Base-by-base conservation (phyloP, 139 green algal species). In the Raphidocelis subcapitata region DNA sequence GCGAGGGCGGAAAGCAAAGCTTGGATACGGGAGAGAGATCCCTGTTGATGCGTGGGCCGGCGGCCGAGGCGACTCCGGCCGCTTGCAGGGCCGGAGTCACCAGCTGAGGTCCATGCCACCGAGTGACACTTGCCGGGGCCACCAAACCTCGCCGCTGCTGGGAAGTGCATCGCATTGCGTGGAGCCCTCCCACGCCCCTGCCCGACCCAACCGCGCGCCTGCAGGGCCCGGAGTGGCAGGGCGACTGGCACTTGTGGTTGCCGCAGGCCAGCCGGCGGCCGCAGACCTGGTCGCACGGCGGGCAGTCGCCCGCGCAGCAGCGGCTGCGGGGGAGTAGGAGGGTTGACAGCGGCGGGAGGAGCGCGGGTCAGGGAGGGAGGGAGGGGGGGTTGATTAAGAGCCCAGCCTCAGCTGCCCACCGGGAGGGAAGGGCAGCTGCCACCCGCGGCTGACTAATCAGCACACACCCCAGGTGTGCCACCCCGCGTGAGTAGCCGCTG, bases 291-390 rank as follows among this genome's bases (percentile, higher is more conserved):
- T 96, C 83, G 75, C 92, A 97, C 31, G 92, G 88, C 3, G 89
- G 90, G 78, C 90, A 96, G 74, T 80, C 66, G 46, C 92, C 92
- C 41, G 90, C 81, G 76, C 92, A 97, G 88, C 92, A 97, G 74
- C 32, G 21, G n/a, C n/a, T n/a, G n/a, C n/a, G n/a, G n/a, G n/a
- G n/a, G n/a, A n/a, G n/a, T n/a, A n/a, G n/a, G n/a, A n/a, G n/a
- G n/a, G n/a, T n/a, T n/a, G n/a, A n/a, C n/a, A n/a, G n/a, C n/a
- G n/a, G n/a, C n/a, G n/a, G n/a, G n/a, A n/a, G n/a, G n/a, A n/a
- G n/a, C n/a, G n/a, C n/a, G n/a, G n/a, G n/a, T n/a, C n/a, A n/a
- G n/a, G n/a, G n/a, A n/a, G n/a, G n/a, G n/a, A n/a, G n/a, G n/a
- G n/a, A n/a, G n/a, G n/a, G n/a, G n/a, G n/a, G n/a, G n/a, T n/a